phyloP scores from a whole-genome alignment of 148 eudicot species.

The Amaranthus hypochondriacus region DNA sequence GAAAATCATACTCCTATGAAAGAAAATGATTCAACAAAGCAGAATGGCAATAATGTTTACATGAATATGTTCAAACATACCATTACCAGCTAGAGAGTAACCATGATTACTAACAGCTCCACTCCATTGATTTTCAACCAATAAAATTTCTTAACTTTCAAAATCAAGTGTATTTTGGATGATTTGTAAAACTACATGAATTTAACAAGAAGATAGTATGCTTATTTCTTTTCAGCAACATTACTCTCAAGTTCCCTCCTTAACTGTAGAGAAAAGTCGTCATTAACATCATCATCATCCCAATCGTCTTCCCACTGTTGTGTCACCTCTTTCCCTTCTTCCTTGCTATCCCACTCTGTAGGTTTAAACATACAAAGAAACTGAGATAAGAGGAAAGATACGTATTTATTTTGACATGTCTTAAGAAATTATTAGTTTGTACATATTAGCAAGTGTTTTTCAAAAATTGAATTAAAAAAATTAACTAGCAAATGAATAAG shows the following conservation, averaged over 20 bases:
- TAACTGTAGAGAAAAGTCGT: constrained; percentile 79
- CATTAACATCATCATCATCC: constrained; percentile 89
- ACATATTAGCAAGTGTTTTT: too few species aligned
- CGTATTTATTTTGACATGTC: too few species aligned
- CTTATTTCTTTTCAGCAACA: constrained; percentile 48
- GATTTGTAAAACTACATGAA: constrained; percentile 1
- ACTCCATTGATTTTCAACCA: neutral
- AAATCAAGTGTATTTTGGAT: neutral
- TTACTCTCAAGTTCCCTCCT: constrained; percentile 67
- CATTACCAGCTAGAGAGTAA: neutral
- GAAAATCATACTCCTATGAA: neutral
- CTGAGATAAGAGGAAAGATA: neutral
- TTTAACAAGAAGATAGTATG: neutral
- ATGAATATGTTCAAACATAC: constrained; percentile 1
- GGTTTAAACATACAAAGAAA: neutral
- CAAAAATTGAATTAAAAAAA: too few species aligned
- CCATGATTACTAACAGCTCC: neutral
- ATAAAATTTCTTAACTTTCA: neutral
- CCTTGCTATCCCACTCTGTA: constrained; percentile 73
- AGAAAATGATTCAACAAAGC: neutral
- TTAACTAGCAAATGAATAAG: too few species aligned
- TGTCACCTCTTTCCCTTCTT: constrained; percentile 68
- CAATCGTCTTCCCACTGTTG: constrained; percentile 96
- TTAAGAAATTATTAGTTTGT: too few species aligned
- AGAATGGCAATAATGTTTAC: constrained; percentile 11